Evolutionary conservation across 257 asterid species (phyloP).

Genomic region (Misopates orontium): DNA sequence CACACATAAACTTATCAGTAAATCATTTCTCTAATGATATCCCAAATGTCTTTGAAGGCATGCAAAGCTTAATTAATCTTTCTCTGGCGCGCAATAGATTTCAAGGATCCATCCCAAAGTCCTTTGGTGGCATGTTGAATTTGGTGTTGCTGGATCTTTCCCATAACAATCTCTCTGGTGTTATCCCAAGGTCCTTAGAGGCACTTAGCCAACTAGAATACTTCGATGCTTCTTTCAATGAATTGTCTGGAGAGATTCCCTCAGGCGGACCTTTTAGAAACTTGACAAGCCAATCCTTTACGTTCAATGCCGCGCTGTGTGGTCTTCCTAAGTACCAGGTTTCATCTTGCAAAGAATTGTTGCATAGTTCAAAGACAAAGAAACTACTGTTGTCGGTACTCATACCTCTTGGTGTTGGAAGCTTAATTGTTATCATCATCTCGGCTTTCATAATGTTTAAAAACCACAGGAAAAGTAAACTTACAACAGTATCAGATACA

Average conservation of each 20-base stretch:
- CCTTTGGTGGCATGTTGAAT: constrained; percentile 25
- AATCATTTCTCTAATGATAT: constrained; percentile 26
- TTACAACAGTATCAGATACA: not conserved
- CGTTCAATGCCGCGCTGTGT: constrained; percentile 10
- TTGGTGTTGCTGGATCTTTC: no score
- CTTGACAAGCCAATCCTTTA: constrained; percentile 14
- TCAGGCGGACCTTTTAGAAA: constrained; percentile 12
- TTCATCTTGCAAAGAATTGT: not conserved
- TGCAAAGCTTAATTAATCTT: constrained; percentile 18
- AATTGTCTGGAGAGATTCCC: constrained; percentile 30
- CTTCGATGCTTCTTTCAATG: constrained; percentile 27
- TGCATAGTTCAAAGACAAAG: not conserved
- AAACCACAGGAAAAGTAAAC: not conserved
- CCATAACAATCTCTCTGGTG: no score
- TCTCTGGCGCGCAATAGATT: constrained; percentile 26
- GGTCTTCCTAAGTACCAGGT: constrained; percentile 14
- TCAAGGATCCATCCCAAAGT: constrained; percentile 28
- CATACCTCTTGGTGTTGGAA: not conserved
- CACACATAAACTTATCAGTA: constrained; percentile 12
- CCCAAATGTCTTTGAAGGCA: not conserved
- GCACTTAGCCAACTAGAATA: no score
- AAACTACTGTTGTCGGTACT: not conserved
- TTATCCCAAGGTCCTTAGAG: no score
- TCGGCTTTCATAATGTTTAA: not conserved
- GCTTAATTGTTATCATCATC: not conserved